Base-by-base conservation (phyloP, 208 protist species). In the Crithidia bombi region DNA sequence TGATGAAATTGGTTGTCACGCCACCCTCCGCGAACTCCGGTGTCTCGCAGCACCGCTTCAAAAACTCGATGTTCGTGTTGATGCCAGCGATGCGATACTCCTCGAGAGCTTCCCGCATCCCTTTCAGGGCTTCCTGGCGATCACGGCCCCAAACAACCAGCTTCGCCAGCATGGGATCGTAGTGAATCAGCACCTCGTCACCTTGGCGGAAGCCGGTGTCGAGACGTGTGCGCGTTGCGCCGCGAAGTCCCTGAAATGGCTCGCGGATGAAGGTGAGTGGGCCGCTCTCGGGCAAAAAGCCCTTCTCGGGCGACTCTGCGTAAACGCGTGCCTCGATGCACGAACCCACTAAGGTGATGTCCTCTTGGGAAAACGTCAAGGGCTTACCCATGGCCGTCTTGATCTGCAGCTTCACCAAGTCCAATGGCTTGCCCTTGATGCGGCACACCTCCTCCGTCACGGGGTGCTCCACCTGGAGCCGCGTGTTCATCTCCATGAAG, bases 401-500 rank as follows among this genome's bases (percentile, higher is more conserved):
- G 23, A 99, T 69, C 92, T 98, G 95, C 73, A 91, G 83, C 65
- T 98, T 85, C 14, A 99, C 98, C 10, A 99, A 86, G 80, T 99
- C 98, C 17, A 64, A 75, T 59, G 55, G 65, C 32, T 32, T 74
- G 50, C 47, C 79, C 63, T 57, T 79, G 39, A 93, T 58, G 41
- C 87, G 84, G 41, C 75, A 86, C n/a, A 97, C 77, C 82, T 97
- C 84, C 83, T 99, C 98, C 30, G 97, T 99, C 33, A 99, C 91
- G 19, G 97, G 95, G 78, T 99, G 90, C 73, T 96, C 93, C 33
- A 96, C 93, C 84, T 99, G 98, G 28, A 99, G 85, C 39, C 98
- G 85, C n/a, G 98, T 99, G 77, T 99, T 99, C 97, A 99, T 99
- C 77, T 99, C 98, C 81, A 99, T 93, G 62, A 99, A 99, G 86